These are phyloP conservation scores for Tulasnella sp. DNA, from an alignment of 768 basidiomycete species.

Conservation along the genomic window DNA sequence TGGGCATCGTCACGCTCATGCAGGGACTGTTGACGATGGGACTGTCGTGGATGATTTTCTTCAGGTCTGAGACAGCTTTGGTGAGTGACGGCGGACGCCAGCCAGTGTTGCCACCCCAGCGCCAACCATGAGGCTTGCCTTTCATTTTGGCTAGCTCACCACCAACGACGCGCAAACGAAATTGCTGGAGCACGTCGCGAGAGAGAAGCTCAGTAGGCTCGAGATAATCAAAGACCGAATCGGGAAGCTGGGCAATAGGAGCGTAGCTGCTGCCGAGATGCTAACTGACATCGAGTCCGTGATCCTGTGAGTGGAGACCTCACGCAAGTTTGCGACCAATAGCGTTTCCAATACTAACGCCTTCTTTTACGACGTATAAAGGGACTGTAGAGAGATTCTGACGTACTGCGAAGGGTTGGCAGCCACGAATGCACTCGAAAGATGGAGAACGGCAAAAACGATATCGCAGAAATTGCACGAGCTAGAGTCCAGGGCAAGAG, in stretches of 20 bases:
- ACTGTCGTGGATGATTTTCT: slow-evolving; percentile 26
- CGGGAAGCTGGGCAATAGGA: neutral
- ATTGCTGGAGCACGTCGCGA: slow-evolving; percentile 9
- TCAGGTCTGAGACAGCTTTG: slow-evolving; percentile 19
- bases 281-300: slow-evolving; percentile 17
- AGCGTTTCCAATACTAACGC: neutral
- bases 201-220: neutral
- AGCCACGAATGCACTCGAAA: neutral
- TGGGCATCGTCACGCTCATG: slow-evolving; percentile 17
- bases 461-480: slow-evolving; percentile 21
- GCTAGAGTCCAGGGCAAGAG: slow-evolving; percentile 20
- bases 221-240: neutral
- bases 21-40: slow-evolving; percentile 24
- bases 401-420: neutral
- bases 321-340: neutral
- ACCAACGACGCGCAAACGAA: slow-evolving; percentile 15
- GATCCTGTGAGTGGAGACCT: slow-evolving; percentile 13
- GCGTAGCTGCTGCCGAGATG: slow-evolving; percentile 12
- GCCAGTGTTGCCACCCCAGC: too few species aligned
- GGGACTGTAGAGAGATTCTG: slow-evolving; percentile 12
- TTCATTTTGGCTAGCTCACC: neutral
- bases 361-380: neutral
- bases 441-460: slow-evolving; percentile 9
- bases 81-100: neutral
- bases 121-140: neutral